phyloP scores from a whole-genome alignment of 164 flowering plant species.

The Brasenia schreberi region DNA sequence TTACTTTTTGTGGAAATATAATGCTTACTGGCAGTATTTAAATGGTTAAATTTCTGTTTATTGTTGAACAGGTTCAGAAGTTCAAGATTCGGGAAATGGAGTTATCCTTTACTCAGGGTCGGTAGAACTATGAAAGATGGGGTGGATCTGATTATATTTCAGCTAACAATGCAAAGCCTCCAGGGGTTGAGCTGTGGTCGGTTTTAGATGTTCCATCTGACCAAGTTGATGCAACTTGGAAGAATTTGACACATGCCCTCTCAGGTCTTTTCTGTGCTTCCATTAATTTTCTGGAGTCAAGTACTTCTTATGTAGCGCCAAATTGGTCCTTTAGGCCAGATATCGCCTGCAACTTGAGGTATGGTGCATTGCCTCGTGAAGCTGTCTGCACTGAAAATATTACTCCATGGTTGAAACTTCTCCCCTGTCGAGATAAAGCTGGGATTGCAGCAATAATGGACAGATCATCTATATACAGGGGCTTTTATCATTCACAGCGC shows the following conservation, averaged over 20 bases:
- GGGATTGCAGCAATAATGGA: conserved; percentile 84
- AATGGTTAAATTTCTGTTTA: not conserved
- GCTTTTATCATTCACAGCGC: conserved; percentile 87
- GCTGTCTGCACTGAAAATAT: conserved; percentile 99
- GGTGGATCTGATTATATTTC: conserved; percentile 88
- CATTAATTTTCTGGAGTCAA: conserved; percentile 79
- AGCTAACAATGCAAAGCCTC: conserved; percentile 84
- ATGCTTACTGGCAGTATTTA: not conserved
- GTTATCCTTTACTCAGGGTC: conserved; percentile 92
- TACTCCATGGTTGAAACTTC: conserved; percentile 96
- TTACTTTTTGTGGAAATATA: no score
- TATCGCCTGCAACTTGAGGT: conserved; percentile 38
- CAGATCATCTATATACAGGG: conserved; percentile 79
- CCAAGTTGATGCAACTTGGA: conserved; percentile 83
- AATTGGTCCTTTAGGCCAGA: conserved; percentile 37
- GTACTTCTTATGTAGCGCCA: conserved; percentile 70
- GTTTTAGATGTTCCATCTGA: conserved; percentile 68
- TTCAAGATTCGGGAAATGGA: conserved; percentile 80
- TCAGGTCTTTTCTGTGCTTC: conserved; percentile 98
- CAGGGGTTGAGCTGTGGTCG: conserved; percentile 98
- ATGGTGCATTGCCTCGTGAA: conserved; percentile 93
- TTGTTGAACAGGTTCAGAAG: conserved; percentile 55
- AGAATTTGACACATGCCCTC: conserved; percentile 80
- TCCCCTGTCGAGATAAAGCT: conserved; percentile 95
- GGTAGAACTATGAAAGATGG: conserved; percentile 94